Evolutionary conservation across 768 basidiomycete species (phyloP).

Genomic region (Xanthoconium stramineum): DNA sequence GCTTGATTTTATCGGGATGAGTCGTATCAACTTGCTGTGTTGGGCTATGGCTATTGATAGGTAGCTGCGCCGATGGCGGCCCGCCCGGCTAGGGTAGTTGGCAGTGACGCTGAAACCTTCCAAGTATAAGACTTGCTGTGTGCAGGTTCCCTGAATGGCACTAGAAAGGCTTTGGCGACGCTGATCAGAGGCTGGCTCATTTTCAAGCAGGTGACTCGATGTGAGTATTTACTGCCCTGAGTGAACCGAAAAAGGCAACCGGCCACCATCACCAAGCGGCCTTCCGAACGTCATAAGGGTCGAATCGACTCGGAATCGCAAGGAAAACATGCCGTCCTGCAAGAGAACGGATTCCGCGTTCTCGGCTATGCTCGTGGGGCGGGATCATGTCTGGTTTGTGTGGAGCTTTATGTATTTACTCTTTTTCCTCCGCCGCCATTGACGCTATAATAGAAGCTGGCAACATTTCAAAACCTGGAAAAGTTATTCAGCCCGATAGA

Average conservation of each 20-base stretch:
- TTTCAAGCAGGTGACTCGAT: neutral
- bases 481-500: too few species aligned
- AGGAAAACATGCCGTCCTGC: neutral
- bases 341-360: neutral
- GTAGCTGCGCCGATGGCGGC: neutral
- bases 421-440: neutral
- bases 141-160: neutral
- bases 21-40: conserved; percentile 20
- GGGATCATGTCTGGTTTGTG: neutral
- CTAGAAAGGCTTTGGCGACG: neutral
- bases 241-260: conserved; percentile 9
- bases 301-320: neutral
- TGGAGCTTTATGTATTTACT: neutral
- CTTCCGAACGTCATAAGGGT: neutral
- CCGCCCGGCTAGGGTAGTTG: neutral
- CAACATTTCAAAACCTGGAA: too few species aligned
- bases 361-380: neutral
- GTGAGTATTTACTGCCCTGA: conserved; percentile 3
- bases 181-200: neutral
- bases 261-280: neutral
- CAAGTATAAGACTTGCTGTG: neutral
- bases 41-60: conserved; percentile 7
- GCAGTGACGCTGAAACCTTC: neutral
- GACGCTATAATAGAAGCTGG: neutral
- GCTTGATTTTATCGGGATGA: conserved; percentile 15